Conservation (phyloP, 306 rosid species). For the Cucurbita ficifolia region DNA sequence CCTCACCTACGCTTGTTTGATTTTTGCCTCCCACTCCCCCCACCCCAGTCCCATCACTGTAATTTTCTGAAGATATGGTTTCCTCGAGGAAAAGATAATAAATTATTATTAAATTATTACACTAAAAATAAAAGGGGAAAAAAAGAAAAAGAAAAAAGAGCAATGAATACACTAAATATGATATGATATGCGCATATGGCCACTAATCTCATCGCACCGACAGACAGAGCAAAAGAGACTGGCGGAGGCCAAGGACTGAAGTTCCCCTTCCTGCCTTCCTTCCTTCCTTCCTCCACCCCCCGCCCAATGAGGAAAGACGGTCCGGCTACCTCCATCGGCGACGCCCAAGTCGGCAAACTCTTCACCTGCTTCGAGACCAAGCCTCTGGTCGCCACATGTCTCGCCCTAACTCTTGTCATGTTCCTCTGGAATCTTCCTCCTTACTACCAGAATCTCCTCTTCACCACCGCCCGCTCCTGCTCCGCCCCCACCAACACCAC, state of each 20-base stretch:
- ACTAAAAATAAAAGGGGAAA: no score
- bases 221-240: not conserved
- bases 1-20: not conserved
- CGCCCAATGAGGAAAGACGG: constrained; percentile 11
- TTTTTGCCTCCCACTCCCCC: not conserved
- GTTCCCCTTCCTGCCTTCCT: not conserved
- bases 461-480: constrained; percentile 14
- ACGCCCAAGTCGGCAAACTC: not conserved
- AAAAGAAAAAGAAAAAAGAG: no score
- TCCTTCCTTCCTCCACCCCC: not conserved
- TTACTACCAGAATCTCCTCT: constrained; percentile 24
- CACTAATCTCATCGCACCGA: not conserved
- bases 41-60: not conserved
- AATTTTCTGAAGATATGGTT: no score
- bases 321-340: constrained; percentile 3
- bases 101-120: no score
- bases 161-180: no score
- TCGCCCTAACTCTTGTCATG: constrained; percentile 17
- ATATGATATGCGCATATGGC: no score
- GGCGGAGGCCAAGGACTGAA: not conserved
- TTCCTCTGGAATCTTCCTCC: constrained; percentile 27
- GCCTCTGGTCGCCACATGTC: constrained; percentile 13
- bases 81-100: no score
- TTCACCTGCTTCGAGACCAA: constrained; percentile 16
- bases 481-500: not conserved